Conservation (phyloP, 805 yeast species). For the Sugiyamaella mastotermitis region DNA sequence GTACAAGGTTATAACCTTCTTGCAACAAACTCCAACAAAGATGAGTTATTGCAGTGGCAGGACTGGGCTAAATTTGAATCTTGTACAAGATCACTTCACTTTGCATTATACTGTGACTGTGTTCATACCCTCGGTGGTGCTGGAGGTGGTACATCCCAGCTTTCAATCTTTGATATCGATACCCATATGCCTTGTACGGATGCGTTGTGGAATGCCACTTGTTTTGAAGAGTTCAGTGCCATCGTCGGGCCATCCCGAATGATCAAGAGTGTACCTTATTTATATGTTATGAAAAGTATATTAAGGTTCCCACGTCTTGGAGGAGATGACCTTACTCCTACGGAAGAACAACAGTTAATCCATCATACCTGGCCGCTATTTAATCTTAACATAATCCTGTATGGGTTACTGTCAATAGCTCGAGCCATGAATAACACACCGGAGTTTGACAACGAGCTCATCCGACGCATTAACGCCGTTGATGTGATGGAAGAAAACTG, state of each 20-base stretch:
- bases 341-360: too few relatives aligned
- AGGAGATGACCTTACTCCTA: constrained; percentile 3
- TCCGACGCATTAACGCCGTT: too few relatives aligned
- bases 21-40: constrained; percentile 19
- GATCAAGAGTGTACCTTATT: constrained; percentile 24
- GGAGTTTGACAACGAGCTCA: too few relatives aligned
- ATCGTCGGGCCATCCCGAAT: constrained; percentile 22
- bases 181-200: constrained; percentile 27
- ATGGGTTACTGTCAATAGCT: constrained; percentile 26
- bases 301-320: constrained; percentile 27
- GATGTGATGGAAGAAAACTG: constrained; percentile 8
- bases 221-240: constrained; percentile 23
- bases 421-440: constrained; percentile 16
- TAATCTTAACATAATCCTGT: constrained; percentile 21
- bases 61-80: constrained; percentile 44
- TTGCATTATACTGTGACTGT: constrained; percentile 25
- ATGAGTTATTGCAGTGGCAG: constrained; percentile 35
- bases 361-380: constrained; percentile 19
- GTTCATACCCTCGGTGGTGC: constrained; percentile 16
- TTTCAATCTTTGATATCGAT: constrained; percentile 27
- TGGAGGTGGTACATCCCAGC: constrained; percentile 7
- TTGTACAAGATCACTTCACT: constrained; percentile 31
- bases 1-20: constrained; percentile 23
- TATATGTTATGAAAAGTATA: constrained; percentile 27
- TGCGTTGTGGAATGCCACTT: constrained; percentile 25